Base-by-base conservation (phyloP, 2,329 filamentous ascomycete species). In the Alternaria ventricosa region DNA sequence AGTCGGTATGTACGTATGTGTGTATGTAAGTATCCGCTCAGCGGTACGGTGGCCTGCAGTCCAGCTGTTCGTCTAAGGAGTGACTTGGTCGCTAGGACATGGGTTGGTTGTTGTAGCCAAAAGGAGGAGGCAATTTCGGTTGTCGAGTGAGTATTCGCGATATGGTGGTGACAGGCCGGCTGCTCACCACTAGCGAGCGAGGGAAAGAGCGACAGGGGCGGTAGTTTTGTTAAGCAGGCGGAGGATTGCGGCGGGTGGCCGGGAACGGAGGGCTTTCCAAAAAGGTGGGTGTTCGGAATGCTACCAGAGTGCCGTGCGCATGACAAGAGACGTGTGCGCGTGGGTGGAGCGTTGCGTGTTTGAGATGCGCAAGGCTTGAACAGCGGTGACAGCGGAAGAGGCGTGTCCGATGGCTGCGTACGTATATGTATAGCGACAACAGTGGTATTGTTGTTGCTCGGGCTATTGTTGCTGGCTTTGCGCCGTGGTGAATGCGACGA, bases 141-240 rank as follows among this genome's bases (percentile, higher is more conserved):
- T 54, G 56, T 60, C 50, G 64, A 61, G 64, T 64, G 64, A 45
- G 67, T 65, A 57, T 64, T 53, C 27, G 65, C 62, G 60, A 65
- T 64, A 22, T 53, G 46, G 72, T 78, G 73, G 75, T 76, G 69
- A 79, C 78, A 80, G 78, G 63, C 78, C 78, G 60, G 78, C 78
- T 80, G 78, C 71, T 70, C 71, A 79, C 75, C 76, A 76, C 77
- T 73, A 66, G 66, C 61, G 64, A 72, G 65, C 58, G 64, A 62
- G 61, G 51, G 65, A 75, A 69, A 64, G 74, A 75, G 70, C 61
- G 75, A 75, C 71, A 74, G 66, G 69, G 73, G 68, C 49, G 61
- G 36, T 60, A 65, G 60, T 71, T 66, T 71, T 71, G 65, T 68
- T 61, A 60, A 60, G 51, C 63, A 18, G 53, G 61, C 55, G 45